Evolutionary conservation across 768 basidiomycete genomes (phyloP), one percentile per base, ranked within the genome.

Genomic region (Podaxis sp.): DNA sequence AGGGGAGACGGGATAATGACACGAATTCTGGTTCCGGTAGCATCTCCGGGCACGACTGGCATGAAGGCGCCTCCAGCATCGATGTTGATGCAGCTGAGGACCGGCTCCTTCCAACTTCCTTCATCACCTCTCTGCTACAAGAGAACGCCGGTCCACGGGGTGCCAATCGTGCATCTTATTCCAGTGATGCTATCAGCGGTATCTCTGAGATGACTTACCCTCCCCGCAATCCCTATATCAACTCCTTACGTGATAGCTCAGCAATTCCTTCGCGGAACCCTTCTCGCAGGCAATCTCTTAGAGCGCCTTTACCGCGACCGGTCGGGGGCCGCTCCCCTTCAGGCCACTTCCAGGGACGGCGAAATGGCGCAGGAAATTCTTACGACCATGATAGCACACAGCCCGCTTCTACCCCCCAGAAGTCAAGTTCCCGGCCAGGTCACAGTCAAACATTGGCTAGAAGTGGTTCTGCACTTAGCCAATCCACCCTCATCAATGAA

Each of bases 1-100:
- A 17, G 19, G n/a, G 46, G 19, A 30, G 48, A 39, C 54, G 24
- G 58, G 55, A 57, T 9, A 55, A 58, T 19, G 44, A 58, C 28
- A 22, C 33, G 9, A 57, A 19, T 36, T 60, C 59, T 15, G 51
- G 28, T 24, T 64, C 66, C 6, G 58, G 63, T 42, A 63, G 70
- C 22, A 66, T 76, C 44, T 79, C 84, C 13, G 77, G 82, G 3
- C 74, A 80, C 66, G 83, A 84, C 68, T 87, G 86, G 84, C 82
- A 86, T 63, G 86, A 87, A 68, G 86, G 83, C 2, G 80, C 84
- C 17, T 85, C 85, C 12, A 80, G 77, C 63, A 82, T 88, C 59
- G 80, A 79, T 56, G 77, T 83, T 55, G 84, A 85, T 71, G 79
- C 81, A n/a, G 72, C 79, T 8, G 85, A 87, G 67, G 83, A 86